Percentiles rank a stretch among this genome's conserved stretches.
Evolutionary conservation across 306 rosid species (phyloP).

Genomic region (Comarum palustre): DNA sequence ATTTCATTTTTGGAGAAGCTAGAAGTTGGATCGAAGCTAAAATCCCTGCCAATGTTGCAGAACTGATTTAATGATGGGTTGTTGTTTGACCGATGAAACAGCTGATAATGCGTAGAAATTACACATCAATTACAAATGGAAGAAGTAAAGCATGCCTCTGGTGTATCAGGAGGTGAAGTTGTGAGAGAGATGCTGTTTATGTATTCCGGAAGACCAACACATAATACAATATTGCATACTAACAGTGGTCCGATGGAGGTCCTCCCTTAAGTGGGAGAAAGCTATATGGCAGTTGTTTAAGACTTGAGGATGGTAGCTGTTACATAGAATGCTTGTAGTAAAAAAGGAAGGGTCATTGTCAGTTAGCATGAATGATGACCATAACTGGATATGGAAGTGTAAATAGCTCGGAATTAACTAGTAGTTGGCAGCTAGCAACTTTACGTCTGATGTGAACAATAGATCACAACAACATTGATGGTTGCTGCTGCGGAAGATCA

Average conservation of each 20-base stretch:
- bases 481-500: neutral
- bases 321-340: neutral
- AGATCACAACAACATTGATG: neutral
- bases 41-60: conserved; percentile 12
- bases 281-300: neutral
- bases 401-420: neutral
- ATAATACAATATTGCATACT: neutral
- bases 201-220: neutral
- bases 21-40: conserved; percentile 49
- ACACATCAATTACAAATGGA: neutral
- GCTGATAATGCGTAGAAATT: neutral
- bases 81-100: neutral
- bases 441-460: neutral
- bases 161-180: neutral
- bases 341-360: neutral
- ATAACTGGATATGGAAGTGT: neutral
- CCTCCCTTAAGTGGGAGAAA: neutral
- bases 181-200: neutral
- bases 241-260: neutral
- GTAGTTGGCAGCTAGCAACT: neutral
- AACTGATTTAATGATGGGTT: conserved; percentile 3
- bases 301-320: neutral
- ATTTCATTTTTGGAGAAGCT: conserved; percentile 59
- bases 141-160: neutral
- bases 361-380: neutral